These are phyloP conservation scores for Stagonosporopsis vannaccii DNA, from an alignment of 2,329 filamentous ascomycete species.

Conservation along the genomic window DNA sequence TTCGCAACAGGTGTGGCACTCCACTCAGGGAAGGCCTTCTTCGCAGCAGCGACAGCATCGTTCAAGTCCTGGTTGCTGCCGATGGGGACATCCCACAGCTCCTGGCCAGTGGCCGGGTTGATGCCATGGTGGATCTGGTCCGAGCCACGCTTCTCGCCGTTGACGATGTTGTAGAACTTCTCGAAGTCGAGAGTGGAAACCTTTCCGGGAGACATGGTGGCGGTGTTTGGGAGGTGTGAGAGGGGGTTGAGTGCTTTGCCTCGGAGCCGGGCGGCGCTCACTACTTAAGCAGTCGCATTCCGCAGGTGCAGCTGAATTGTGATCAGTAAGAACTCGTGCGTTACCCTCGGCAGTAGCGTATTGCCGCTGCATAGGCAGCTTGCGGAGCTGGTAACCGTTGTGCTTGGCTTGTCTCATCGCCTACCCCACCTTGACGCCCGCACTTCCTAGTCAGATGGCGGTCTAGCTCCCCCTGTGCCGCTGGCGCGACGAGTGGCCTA, in stretches of 20 bases:
- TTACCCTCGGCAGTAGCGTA: constrained; percentile 15
- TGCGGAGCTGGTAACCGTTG: constrained; percentile 1
- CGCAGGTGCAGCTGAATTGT: constrained; percentile 1
- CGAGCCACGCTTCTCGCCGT: constrained; percentile 57
- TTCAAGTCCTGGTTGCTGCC: constrained; percentile 59
- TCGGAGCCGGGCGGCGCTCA: not conserved
- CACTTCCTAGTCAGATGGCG: not conserved
- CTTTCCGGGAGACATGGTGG: constrained; percentile 56
- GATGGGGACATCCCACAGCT: constrained; percentile 61
- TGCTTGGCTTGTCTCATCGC: constrained; percentile 14
- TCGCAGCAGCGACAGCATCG: constrained; percentile 57
- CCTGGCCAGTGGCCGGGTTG: constrained; percentile 60
- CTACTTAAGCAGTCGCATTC: constrained; percentile 10
- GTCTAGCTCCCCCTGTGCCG: not conserved
- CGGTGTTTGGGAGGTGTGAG: not conserved
- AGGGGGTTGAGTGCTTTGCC: not conserved
- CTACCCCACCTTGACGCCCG: constrained; percentile 24
- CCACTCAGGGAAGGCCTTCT: constrained; percentile 59
- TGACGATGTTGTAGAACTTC: constrained; percentile 62
- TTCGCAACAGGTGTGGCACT: constrained; percentile 42
- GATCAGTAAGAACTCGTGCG: not conserved
- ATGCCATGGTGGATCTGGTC: constrained; percentile 54
- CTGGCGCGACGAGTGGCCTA: constrained; percentile 1
- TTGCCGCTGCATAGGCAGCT: not conserved
- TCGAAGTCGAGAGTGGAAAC: constrained; percentile 49